phyloP scores from a whole-genome alignment of 2,329 filamentous ascomycete genomes.

The Trichoderma hamatum region DNA sequence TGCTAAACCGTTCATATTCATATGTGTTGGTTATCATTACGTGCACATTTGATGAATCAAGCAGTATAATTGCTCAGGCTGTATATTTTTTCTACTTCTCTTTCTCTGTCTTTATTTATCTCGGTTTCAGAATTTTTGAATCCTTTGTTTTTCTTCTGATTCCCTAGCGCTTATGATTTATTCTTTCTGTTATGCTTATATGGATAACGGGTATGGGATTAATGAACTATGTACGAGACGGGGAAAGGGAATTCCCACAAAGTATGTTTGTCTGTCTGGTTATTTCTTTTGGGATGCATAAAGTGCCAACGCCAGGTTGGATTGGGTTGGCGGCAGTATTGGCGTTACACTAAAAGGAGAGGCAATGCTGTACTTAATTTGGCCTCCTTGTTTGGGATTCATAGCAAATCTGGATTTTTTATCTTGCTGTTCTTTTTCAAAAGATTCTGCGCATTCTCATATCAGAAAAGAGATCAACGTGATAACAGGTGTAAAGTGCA shows the following conservation, averaged over 20 bases:
- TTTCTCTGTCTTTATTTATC: neutral
- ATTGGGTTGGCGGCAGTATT: slow-evolving; percentile 14
- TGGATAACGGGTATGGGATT: neutral
- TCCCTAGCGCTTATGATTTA: slow-evolving; percentile 6
- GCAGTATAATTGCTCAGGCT: neutral
- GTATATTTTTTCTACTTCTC: neutral
- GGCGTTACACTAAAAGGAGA: slow-evolving; percentile 15
- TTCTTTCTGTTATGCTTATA: neutral
- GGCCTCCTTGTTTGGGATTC: neutral
- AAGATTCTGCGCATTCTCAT: neutral
- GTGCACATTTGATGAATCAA: neutral
- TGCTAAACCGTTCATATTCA: neutral
- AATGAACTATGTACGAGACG: neutral
- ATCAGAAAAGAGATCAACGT: neutral
- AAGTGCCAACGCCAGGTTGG: slow-evolving; percentile 2
- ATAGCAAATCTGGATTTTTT: neutral
- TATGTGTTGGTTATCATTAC: neutral
- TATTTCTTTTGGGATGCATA: slow-evolving; percentile 15
- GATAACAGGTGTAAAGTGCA: neutral
- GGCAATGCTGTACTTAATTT: neutral
- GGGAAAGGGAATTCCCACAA: neutral
- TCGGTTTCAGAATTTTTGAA: neutral
- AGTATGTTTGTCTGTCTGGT: neutral
- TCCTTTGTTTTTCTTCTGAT: neutral
- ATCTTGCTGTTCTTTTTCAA: neutral